Conservation (phyloP, 2,329 filamentous ascomycete genomes). For the Apiospora aurea region DNA sequence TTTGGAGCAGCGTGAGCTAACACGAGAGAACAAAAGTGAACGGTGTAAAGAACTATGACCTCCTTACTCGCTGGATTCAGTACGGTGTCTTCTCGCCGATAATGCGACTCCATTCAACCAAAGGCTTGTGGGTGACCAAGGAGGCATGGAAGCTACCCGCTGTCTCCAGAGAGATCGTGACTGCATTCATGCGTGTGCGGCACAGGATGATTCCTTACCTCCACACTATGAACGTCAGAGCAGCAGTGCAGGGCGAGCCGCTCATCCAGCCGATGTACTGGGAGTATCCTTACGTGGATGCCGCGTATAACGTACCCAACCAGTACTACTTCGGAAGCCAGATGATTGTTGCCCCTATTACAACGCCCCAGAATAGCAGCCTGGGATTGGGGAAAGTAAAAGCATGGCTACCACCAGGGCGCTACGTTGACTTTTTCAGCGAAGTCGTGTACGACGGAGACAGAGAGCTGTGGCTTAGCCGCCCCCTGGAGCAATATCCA, state of each 20-base stretch:
- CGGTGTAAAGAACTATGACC: conserved; percentile 64
- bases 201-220: conserved; percentile 68
- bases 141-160: conserved; percentile 66
- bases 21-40: conserved; percentile 36
- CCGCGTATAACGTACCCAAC: conserved; percentile 63
- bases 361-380: conserved; percentile 53
- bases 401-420: conserved; percentile 63
- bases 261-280: conserved; percentile 70
- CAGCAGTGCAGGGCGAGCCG: conserved; percentile 53
- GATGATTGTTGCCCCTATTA: conserved; percentile 64
- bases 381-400: conserved; percentile 56
- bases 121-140: conserved; percentile 64
- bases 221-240: conserved; percentile 62
- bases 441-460: conserved; percentile 64
- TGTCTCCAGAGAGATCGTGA: conserved; percentile 55
- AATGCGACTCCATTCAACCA: conserved; percentile 65
- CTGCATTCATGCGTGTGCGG: conserved; percentile 58
- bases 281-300: conserved; percentile 57
- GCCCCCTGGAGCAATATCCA: conserved; percentile 56
- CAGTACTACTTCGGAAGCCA: conserved; percentile 66
- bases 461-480: conserved; percentile 58
- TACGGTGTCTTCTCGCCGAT: conserved; percentile 68
- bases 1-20: not conserved
- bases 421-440: conserved; percentile 65
- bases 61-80: conserved; percentile 67